Evolutionary conservation across 2,329 filamentous ascomycete species (phyloP), one percentile per base, ranked within the genome.

Genomic region (Thielaviopsis populi): DNA sequence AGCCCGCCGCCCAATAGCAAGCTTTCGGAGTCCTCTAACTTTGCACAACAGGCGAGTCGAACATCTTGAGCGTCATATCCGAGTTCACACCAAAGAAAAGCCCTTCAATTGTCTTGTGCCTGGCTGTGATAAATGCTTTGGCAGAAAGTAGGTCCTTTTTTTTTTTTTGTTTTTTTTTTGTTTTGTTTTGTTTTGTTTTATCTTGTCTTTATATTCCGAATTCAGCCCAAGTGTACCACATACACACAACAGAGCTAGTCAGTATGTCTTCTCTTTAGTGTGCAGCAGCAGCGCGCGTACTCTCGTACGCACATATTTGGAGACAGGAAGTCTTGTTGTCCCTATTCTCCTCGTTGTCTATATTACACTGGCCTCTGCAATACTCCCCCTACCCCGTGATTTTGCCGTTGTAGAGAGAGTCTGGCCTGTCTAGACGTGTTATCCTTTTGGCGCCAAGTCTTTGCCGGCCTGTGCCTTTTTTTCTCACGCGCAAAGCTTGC

Each of bases 41-140:
- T 8, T 66, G 71, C 67, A 69, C 68, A 72, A 72, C 73, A 83
- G 82, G 72, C 81, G 82, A 69, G 81, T 84, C 68, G 82, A 85
- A 72, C 82, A 85, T 73, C 80, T 85, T 62, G 81, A 84, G 72
- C 77, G 82, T 70, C 82, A 85, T 71, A 81, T 84, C 72, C 78
- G 82, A 67, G 84, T 81, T 41, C 82, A 85, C 72, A 85, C 82
- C 68, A 84, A 84, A 69, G 82, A 84, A 73, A 84, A 84, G 71
- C 82, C 82, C 8, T 85, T 84, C 70, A 77, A 79, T 61, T 85
- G 82, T 69, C 75, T 70, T 67, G 83, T 81, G 79, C 77, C 78
- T 70, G 77, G 79, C 50, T 85, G 82, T 72, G 81, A 82, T 59
- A 84, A 84, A 73, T 82, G 78, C 1, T 85, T 84, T 73, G 81